Base-by-base conservation (phyloP, 768 basidiomycete species). In the Leucocoprinus leucothites region DNA sequence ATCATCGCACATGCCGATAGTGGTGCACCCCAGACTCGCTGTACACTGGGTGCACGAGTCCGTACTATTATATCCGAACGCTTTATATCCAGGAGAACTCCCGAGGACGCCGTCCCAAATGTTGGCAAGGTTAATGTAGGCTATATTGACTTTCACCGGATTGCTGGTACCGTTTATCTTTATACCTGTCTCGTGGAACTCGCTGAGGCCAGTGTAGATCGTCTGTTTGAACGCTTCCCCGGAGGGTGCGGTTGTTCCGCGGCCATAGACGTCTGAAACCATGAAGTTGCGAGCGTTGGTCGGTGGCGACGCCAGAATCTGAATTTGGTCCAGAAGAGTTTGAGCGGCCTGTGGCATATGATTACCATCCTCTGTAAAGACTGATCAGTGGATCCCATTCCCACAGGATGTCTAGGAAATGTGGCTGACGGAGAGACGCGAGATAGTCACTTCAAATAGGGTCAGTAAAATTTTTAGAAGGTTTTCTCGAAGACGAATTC, bases 21-120 rank as follows among this genome's bases (percentile, higher is more conserved):
- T 69, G 11, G 73, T 72, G 41, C 70, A 68, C n/a, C 63, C 61
- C 16, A 56, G 31, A 5, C 69, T 69, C 2, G 65, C 66, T 2
- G 63, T 73, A 51, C 69, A 68, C 3, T 60, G 48, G 1, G 62
- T 65, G 58, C 54, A 79, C 0, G 71, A 64, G 18, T 67, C 67
- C 9, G 69, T 64, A 31, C 71, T 81, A 21, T 67, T 67, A 58
- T 78, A 82, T 11, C 81, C 80, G 57, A 82, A 82, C 9, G 77
- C 76, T 48, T 59, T 47, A 48, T 71, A 75, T 6, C 81, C 80
- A 0, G 81, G 79, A 44, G 66, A 45, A 5, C 65, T 34, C 25
- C 72, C 71, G 16, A 82, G 59, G 9, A 82, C 78, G 1, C 71
- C 81, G 13, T 74, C 69, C 80, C 79, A 81, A 5, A 82, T 76